phyloP scores from a whole-genome alignment of 345 rosid species.

The Gossypium ekmanianum region DNA sequence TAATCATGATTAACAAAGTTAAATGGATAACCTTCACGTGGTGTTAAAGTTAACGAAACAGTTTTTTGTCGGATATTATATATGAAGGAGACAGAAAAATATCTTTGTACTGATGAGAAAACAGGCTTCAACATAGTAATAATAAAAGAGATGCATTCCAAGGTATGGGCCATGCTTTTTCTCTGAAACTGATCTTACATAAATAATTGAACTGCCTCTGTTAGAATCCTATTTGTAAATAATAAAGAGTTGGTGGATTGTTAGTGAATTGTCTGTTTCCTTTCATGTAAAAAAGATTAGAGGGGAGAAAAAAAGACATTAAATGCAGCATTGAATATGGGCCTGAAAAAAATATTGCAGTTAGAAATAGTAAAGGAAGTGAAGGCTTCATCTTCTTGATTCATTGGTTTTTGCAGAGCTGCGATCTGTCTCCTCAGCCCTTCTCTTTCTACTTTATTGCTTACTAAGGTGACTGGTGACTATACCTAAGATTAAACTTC shows the following conservation, averaged over 20 bases:
- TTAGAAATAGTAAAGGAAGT: neutral
- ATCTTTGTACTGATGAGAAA: neutral
- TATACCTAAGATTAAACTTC: neutral
- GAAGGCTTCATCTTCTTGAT: conserved; percentile 6
- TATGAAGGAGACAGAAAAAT: neutral
- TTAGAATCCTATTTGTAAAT: neutral
- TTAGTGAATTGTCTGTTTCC: neutral
- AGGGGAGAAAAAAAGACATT: neutral
- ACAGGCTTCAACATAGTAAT: neutral
- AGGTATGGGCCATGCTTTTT: neutral
- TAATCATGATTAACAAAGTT: neutral
- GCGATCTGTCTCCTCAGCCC: neutral
- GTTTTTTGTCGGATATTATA: neutral
- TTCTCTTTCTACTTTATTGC: neutral
- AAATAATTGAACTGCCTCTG: conserved; percentile 7
- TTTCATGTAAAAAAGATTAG: neutral
- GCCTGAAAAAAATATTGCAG: conserved; percentile 9
- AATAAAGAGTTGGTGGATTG: neutral
- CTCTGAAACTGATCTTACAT: neutral
- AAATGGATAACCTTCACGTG: no score
- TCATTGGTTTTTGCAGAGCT: neutral
- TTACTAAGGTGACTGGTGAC: neutral
- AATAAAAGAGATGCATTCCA: neutral
- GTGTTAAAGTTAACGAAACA: neutral
- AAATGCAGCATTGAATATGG: conserved; percentile 11